A percentile compares a stretch with the other conserved stretches of the same genome.
phyloP scores from a whole-genome alignment of 2,329 filamentous ascomycete species.

The Colletotrichum limetticola region DNA sequence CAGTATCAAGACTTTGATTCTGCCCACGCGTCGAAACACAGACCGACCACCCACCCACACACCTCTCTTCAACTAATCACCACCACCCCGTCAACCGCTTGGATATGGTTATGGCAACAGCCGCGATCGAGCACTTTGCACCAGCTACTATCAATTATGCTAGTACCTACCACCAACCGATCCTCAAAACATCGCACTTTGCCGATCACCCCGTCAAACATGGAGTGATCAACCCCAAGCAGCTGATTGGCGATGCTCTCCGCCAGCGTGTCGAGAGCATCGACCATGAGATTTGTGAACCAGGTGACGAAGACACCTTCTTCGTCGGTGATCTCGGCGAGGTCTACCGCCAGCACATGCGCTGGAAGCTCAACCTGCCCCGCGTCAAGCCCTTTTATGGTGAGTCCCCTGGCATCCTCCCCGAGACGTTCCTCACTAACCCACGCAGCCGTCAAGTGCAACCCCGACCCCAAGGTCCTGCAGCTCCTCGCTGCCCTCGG shows the following conservation, averaged over 20 bases:
- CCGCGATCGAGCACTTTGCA: constrained; percentile 65
- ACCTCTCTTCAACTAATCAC: constrained; percentile 26
- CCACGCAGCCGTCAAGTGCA: constrained; percentile 91
- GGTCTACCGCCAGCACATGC: constrained; percentile 97
- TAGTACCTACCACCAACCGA: constrained; percentile 53
- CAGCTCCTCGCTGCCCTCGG: constrained; percentile 88
- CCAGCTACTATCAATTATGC: constrained; percentile 59
- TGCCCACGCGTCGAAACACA: constrained; percentile 30
- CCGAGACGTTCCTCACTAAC: not conserved
- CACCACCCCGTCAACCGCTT: constrained; percentile 42
- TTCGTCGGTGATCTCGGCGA: constrained; percentile 98
- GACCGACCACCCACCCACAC: constrained; percentile 23
- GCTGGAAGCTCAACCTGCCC: constrained; percentile 95
- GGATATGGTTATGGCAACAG: constrained; percentile 75
- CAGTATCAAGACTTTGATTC: constrained; percentile 19
- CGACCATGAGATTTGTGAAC: constrained; percentile 87
- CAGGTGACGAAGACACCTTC: constrained; percentile 97
- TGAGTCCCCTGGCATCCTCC: constrained; percentile 53
- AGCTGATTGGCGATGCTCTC: constrained; percentile 87
- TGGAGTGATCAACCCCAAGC: constrained; percentile 68
- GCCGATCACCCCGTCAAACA: constrained; percentile 52
- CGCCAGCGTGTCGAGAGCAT: constrained; percentile 86
- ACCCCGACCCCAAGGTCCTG: constrained; percentile 91
- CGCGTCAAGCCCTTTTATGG: constrained; percentile 97
- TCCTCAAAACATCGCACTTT: constrained; percentile 56